Conservation (phyloP, 768 basidiomycete species). For the Chalciporus piperatus region DNA sequence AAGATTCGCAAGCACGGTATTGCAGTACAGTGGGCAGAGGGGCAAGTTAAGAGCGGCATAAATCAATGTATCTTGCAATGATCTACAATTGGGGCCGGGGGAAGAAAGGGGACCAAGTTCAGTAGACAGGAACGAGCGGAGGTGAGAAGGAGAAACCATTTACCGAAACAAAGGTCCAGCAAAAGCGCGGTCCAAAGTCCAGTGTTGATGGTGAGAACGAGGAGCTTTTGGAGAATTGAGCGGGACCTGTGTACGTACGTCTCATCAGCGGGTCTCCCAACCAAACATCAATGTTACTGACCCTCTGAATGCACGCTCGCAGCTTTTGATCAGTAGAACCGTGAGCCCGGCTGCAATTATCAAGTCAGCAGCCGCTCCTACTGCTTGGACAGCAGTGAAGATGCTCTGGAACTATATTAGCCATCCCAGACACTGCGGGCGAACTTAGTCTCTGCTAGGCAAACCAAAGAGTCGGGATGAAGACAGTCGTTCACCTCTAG, state of each 20-base stretch:
- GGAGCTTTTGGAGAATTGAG: slow-evolving; percentile 5
- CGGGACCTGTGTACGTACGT: not conserved
- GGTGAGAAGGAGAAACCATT: not conserved
- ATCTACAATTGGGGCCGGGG: not conserved
- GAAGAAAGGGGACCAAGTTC: no score
- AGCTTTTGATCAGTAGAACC: not conserved
- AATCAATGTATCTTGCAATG: not conserved
- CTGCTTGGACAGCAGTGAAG: not conserved
- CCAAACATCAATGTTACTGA: not conserved
- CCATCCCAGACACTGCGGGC: not conserved
- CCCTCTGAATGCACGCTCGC: not conserved
- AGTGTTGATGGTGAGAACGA: slow-evolving; percentile 11
- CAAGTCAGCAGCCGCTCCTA: slow-evolving; percentile 1
- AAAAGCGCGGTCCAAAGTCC: slow-evolving; percentile 14
- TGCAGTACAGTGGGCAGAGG: slow-evolving; percentile 12
- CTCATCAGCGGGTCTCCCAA: not conserved
- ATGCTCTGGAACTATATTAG: not conserved
- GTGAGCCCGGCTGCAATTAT: slow-evolving; percentile 3
- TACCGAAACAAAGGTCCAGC: not conserved
- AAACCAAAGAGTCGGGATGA: no score
- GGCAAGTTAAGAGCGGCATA: slow-evolving; percentile 8
- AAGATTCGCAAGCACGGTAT: slow-evolving; percentile 10
- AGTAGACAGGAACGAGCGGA: not conserved
- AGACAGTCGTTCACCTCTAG: no score
- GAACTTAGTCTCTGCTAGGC: no score